Evolutionary conservation across 2,329 filamentous ascomycete species (phyloP), one percentile per base, ranked within the genome.

Genomic region (Trichophyton benhamiae): DNA sequence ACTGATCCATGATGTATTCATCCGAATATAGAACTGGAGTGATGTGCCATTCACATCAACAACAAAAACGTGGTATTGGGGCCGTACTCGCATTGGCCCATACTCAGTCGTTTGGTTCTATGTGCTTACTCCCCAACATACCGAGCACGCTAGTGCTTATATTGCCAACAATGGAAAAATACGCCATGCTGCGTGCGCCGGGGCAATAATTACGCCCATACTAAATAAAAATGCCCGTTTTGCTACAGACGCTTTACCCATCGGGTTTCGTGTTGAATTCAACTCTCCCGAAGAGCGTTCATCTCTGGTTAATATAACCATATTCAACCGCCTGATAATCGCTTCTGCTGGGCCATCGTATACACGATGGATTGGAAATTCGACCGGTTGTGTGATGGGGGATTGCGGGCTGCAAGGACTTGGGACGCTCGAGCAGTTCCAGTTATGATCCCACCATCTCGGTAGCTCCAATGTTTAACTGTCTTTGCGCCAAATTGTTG

Each of bases 31-130:
- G 75, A 79, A 79, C 64, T 79, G 77, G 77, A 72, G 72, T 3
- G 68, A 74, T 61, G 63, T 63, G 30, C 72, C 75, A 1, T 75
- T 79, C 60, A 33, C 60, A 9, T 60, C 67, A 3, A 69, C 65
- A 15, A 66, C 74, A 7, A 60, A 63, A 36, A 72, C 69, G 36
- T 77, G 73, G 62, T 77, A 77, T 65, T 78, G 76, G 75, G 77
- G 78, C n/a, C 78, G 78, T 61, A 76, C 68, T 2, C 69, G 68
- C 22, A 60, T 78, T 0, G 77, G 75, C 0, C 66, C 69, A 0
- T 78, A 78, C 69, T 73, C 74, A 1, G 63, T 79, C 25, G 74
- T 79, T 22, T 80, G 76, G 77, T 76, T 78, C 63, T 71, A 75
- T 60, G 67, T 69, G 1, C 60, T 75, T 17, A 61, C 61, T 5